Base-by-base conservation (phyloP, 2,329 filamentous ascomycete species). In the Lachnellula suecica region DNA sequence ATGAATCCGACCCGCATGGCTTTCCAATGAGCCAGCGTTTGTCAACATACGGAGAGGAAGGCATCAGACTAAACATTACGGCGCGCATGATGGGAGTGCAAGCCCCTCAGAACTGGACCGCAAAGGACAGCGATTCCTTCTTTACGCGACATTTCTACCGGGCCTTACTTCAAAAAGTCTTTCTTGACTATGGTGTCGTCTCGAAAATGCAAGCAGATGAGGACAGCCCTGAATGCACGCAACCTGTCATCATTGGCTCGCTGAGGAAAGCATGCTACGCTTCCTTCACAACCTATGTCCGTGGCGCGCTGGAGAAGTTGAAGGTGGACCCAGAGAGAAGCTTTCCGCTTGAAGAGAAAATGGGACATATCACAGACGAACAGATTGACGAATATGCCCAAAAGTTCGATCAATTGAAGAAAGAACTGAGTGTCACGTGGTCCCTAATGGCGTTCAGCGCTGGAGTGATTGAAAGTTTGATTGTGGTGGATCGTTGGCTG, bases 31-130 rank as follows among this genome's bases (percentile, higher is more conserved):
- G 89, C 53, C 75, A 85, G 41, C 80, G 79, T 13, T 76, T 97
- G 44, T 78, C 66, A 70, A 82, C 69, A 3, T 81, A 87, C 61
- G 70, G 75, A 19, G 74, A 71, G 15, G 69, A 70, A 22, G 91
- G 91, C 2, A 78, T 97, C 43, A 82, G 89, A 22, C 78, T 97
- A 52, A 97, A 99, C 70, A 96, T 97, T 66, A 99, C 94, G 4
- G 91, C 94, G 1, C 84, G 94, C 41, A 96, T 96, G 88, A 97
- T 97, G 93, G 93, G 93, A 2, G 92, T 95, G 45, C 94, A 99
- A 73, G 94, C 94, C 7, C 92, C 94, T 1, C 79, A 85, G 54
- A 99, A 99, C 73, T 99, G 94, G 94, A 88, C 88, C 2, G 75
- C 78, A 22, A 75, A 79, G 24, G 92, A 96, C 55, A 95, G 89